Evolutionary conservation across 2,329 filamentous ascomycete species (phyloP).

Genomic region (Alternaria atra): DNA sequence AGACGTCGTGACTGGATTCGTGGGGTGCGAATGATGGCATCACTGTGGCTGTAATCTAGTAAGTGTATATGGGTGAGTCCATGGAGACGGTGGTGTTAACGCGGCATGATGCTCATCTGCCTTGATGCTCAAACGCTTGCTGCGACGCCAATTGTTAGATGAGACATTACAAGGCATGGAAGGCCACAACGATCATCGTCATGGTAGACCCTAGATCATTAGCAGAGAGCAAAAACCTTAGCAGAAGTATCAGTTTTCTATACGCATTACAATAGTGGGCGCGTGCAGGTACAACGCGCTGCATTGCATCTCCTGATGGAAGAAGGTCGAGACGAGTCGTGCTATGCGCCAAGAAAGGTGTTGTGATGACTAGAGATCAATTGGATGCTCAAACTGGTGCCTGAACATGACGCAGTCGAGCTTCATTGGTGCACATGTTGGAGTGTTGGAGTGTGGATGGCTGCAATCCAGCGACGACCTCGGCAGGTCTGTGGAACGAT

Average conservation of each 20-base stretch:
- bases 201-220: neutral
- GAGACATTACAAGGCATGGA: conserved; percentile 4
- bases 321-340: neutral
- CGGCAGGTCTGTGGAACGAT: neutral
- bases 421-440: neutral
- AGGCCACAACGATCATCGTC: neutral
- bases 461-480: neutral
- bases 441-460: neutral
- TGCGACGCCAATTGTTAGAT: conserved; percentile 42
- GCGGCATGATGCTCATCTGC: conserved; percentile 3
- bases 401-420: neutral
- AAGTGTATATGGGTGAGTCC: neutral
- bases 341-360: neutral
- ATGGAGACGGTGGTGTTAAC: conserved; percentile 2
- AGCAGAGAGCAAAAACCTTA: neutral
- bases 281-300: neutral
- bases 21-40: conserved; percentile 21
- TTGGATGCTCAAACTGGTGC: neutral
- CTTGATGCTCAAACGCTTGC: conserved; percentile 24
- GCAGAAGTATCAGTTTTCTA: neutral
- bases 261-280: neutral
- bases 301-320: neutral
- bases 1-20: conserved; percentile 26
- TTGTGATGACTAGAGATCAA: neutral
- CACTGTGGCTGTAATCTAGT: neutral